Evolutionary conservation across 495 filamentous ascomycete genomes (phyloP), one percentile per base, ranked within the genome.

Genomic region (Hypoxylon cercidicola): DNA sequence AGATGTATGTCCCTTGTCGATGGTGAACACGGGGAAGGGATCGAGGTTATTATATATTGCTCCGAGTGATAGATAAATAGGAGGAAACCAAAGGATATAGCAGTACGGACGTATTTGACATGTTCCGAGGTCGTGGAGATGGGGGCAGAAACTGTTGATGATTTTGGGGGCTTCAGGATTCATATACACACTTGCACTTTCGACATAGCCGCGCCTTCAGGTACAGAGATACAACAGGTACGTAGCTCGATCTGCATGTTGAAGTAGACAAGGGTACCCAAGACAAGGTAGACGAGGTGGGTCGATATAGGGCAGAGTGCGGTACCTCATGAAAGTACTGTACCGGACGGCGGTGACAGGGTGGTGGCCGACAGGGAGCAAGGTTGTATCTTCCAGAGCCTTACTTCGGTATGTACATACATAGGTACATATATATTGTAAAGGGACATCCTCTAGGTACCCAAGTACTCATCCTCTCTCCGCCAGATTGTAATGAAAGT

Each of bases 141-240:
- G 71, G 66, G 58, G 63, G 62, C 56, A 72, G 63, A 62, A 59
- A 67, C 40, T 55, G 71, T 12, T 66, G 62, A 72, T 62, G 62
- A 55, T 65, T 65, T 69, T 66, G 71, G 71, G 71, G 71, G 62
- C 63, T 72, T 57, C n/a, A 60, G 71, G 44, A 62, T 68, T 56
- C 61, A 68, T 71, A 68, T 60, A 64, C 64, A 64, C 20, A 15
- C 58, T 39, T 64, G 58, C 65, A 46, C 45, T 47, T 23, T 47
- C 23, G 40, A 16, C 66, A 54, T 58, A 65, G 61, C 62, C 57
- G 57, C 48, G 56, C 45, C 62, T n/a, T 20, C 39, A 52, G 63
- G 64, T 52, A 67, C 55, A 52, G 46, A 53, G 64, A 46, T 60
- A 53, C 52, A 61, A 64, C 23, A 2, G 23, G 23, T 25, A 25